phyloP scores from a whole-genome alignment of 345 rosid genomes.

The Litchi chinensis region DNA sequence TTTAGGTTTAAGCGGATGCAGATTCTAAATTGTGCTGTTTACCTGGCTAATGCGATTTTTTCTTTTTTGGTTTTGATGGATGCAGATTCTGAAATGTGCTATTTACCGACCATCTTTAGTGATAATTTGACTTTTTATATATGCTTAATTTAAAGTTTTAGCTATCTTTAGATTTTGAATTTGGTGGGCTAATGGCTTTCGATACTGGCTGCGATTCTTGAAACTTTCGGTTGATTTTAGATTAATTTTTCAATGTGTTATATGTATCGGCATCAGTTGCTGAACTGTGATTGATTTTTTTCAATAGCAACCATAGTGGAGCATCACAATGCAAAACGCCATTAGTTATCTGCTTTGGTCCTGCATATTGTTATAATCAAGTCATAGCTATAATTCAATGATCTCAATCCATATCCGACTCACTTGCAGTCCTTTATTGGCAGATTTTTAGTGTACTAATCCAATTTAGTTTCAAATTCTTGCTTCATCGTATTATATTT shows the following conservation, averaged over 20 bases:
- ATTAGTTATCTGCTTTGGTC: neutral
- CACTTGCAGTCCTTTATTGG: neutral
- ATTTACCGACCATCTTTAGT: conserved; percentile 11
- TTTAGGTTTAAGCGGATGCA: conserved; percentile 10
- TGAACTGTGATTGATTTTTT: neutral
- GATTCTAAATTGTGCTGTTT: conserved; percentile 14
- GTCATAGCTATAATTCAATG: neutral
- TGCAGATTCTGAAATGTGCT: conserved; percentile 14
- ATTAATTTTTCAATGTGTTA: neutral
- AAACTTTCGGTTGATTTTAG: conserved; percentile 6
- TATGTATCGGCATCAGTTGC: neutral
- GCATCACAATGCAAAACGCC: neutral
- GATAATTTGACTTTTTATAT: conserved; percentile 8
- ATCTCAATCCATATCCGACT: neutral
- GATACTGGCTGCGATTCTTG: conserved; percentile 4
- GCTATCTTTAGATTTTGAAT: conserved; percentile 17
- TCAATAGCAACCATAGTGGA: neutral
- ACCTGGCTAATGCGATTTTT: neutral
- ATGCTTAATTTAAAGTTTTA: neutral
- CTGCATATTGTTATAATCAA: neutral
- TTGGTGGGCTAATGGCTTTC: neutral
- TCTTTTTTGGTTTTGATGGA: too few relatives aligned
- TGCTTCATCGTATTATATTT: neutral
- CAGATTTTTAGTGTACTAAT: neutral
- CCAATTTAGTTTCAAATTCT: neutral